Base-by-base conservation (phyloP, 805 yeast genomes). In the Henningerozyma blattae region DNA sequence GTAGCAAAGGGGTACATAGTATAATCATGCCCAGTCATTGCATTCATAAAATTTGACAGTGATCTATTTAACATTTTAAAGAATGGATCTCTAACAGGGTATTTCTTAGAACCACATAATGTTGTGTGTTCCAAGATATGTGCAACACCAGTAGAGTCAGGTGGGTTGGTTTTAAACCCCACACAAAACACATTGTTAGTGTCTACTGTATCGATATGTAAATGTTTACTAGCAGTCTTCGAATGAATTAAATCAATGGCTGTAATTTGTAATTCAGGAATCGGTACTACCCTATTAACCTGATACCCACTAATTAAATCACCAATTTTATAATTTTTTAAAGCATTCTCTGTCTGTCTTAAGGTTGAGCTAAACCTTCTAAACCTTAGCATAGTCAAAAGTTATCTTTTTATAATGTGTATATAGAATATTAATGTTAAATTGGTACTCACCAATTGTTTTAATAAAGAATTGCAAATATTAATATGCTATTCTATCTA, bases 1-100 rank as follows among this genome's bases (percentile, higher is more conserved):
- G 98, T 91, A 19, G 97, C 82, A 64, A 91, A 91, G 4, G 98
- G 98, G 48, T 82, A 91, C 56, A 76, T 87, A 0, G 98, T 91
- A 52, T 86, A 87, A 58, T 91, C 97, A 46, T 82, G 87, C 16
- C 94, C 98, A 0, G 98, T 91, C 95, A 91, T 84, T 7, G 98
- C 98, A 54, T 91, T 91, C 98, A 91, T 91, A 58, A 86, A 91
- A 54, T 85, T 91, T 22, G 95, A 77, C 48, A 91, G 62, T n/a
- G 96, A 85, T 42, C 96, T 63, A 55, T 86, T 89, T 38, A 89
- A 65, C 98, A 91, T 91, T 55, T 89, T 89, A 70, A 91, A 91
- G 57, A 91, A 91, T 2, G 98, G 98, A 58, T 91, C 98, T 44
- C 96, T 67, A 1, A 91, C 95, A 3, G 96, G 96, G 55, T 75